Evolutionary conservation across 345 rosid genomes (phyloP).

Genomic region (Kernera saxatilis): DNA sequence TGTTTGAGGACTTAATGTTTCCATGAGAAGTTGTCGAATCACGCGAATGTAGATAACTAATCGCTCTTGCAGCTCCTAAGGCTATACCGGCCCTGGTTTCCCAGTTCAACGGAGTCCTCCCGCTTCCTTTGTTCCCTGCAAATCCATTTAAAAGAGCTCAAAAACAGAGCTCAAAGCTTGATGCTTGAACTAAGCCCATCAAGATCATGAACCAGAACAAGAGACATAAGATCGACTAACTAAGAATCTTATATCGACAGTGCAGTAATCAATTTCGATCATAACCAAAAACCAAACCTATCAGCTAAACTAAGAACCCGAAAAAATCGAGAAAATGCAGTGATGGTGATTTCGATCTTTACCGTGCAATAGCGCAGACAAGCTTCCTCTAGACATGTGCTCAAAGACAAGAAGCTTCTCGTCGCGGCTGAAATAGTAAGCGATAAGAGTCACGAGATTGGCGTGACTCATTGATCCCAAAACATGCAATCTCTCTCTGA

Average conservation of each 20-base stretch:
- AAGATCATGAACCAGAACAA: neutral
- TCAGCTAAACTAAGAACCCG: slow-evolving; percentile 1
- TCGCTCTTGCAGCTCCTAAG: slow-evolving; percentile 74
- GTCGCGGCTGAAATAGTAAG: slow-evolving; percentile 48
- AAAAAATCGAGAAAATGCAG: neutral
- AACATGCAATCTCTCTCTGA: slow-evolving; percentile 59
- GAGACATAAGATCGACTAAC: neutral
- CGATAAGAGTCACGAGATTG: slow-evolving; percentile 52
- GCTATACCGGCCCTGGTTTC: slow-evolving; percentile 71
- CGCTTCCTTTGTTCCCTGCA: slow-evolving; percentile 65
- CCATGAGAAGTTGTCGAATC: slow-evolving; percentile 72
- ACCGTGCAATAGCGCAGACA: slow-evolving; percentile 73
- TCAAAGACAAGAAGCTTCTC: slow-evolving; percentile 73
- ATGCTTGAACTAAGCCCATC: neutral
- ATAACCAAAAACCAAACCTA: neutral
- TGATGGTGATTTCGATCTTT: neutral
- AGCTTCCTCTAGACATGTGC: slow-evolving; percentile 65
- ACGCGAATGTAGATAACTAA: slow-evolving; percentile 67
- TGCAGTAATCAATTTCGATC: neutral
- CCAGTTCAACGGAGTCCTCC: slow-evolving; percentile 85
- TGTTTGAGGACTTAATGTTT: slow-evolving; percentile 84
- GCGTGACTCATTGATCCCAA: slow-evolving; percentile 74
- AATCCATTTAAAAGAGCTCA: neutral
- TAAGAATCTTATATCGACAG: neutral
- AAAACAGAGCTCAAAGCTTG: neutral